A percentile compares a stretch with the other conserved stretches of the same genome.
Evolutionary conservation across 805 yeast genomes (phyloP).

Genomic region (Tetrapisispora iriomotensis): DNA sequence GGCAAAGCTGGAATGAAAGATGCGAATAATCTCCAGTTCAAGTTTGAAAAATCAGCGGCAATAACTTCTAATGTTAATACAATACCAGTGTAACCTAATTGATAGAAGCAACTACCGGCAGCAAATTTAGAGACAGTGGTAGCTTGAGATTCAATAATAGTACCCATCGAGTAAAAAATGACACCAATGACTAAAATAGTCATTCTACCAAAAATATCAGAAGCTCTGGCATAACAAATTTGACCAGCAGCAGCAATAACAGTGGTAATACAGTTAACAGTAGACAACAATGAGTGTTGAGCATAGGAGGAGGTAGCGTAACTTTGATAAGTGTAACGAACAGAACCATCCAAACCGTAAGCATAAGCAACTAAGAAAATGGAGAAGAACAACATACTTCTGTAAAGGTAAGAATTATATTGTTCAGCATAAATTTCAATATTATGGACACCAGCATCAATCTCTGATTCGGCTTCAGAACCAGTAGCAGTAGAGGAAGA

Average conservation of each 20-base stretch:
- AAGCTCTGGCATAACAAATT: constrained; percentile 44
- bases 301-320: constrained; percentile 45
- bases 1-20: constrained; percentile 58
- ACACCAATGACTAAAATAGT: constrained; percentile 37
- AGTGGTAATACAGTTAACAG: constrained; percentile 43
- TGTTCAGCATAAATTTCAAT: constrained; percentile 46
- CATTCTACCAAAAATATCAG: constrained; percentile 49
- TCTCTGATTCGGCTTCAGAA: constrained; percentile 1
- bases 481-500: neutral
- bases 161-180: constrained; percentile 43
- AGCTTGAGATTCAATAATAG: constrained; percentile 47
- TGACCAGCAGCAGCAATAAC: constrained; percentile 54
- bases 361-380: constrained; percentile 48
- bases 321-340: constrained; percentile 35
- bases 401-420: constrained; percentile 34
- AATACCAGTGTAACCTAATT: constrained; percentile 49
- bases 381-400: constrained; percentile 36
- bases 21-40: constrained; percentile 54
- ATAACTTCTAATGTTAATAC: constrained; percentile 44
- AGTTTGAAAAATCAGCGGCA: constrained; percentile 51
- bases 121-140: constrained; percentile 41
- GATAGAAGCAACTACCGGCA: constrained; percentile 43
- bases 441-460: constrained; percentile 40
- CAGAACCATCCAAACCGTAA: constrained; percentile 47
- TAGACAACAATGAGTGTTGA: constrained; percentile 40